These are phyloP conservation scores for Cordyceps militaris DNA, from an alignment of 2,329 filamentous ascomycete genomes.

Conservation along the genomic window DNA sequence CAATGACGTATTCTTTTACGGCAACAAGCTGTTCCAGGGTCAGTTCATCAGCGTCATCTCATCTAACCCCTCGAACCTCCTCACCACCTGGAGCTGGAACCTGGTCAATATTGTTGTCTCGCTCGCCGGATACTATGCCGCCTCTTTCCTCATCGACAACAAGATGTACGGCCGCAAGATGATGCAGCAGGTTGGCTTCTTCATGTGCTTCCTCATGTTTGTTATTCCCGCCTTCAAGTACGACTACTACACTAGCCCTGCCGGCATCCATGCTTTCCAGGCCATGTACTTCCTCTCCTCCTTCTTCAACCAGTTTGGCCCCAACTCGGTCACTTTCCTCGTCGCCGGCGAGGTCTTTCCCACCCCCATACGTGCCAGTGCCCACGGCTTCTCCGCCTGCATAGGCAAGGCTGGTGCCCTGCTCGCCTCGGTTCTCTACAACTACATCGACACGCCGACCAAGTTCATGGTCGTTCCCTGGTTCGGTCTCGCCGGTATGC, in stretches of 20 bases:
- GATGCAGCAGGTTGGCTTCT: slow-evolving; percentile 93
- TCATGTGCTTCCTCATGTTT: slow-evolving; percentile 91
- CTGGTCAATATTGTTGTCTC: slow-evolving; percentile 84
- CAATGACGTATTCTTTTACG: slow-evolving; percentile 99
- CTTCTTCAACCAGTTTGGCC: slow-evolving; percentile 98
- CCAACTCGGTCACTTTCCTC: slow-evolving; percentile 94
- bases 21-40: slow-evolving; percentile 94
- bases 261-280: slow-evolving; percentile 82
- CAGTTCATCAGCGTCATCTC: slow-evolving; percentile 83
- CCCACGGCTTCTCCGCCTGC: slow-evolving; percentile 91
- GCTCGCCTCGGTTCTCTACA: slow-evolving; percentile 81
- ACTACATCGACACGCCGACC: slow-evolving; percentile 78
- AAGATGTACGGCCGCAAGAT: slow-evolving; percentile 93
- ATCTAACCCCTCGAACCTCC: slow-evolving; percentile 60
- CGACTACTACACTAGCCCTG: slow-evolving; percentile 67
- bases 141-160: slow-evolving; percentile 85
- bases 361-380: slow-evolving; percentile 84
- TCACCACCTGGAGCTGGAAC: slow-evolving; percentile 89
- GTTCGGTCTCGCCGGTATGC: slow-evolving; percentile 83
- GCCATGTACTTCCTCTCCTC: slow-evolving; percentile 97
- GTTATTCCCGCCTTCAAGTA: slow-evolving; percentile 85
- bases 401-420: slow-evolving; percentile 84
- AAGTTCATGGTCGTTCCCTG: slow-evolving; percentile 93
- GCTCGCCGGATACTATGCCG: slow-evolving; percentile 81
- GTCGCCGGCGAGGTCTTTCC: slow-evolving; percentile 96